Evolutionary conservation across 805 yeast species (phyloP), one percentile per base, ranked within the genome.

Genomic region (Pichia cephalocereana): DNA sequence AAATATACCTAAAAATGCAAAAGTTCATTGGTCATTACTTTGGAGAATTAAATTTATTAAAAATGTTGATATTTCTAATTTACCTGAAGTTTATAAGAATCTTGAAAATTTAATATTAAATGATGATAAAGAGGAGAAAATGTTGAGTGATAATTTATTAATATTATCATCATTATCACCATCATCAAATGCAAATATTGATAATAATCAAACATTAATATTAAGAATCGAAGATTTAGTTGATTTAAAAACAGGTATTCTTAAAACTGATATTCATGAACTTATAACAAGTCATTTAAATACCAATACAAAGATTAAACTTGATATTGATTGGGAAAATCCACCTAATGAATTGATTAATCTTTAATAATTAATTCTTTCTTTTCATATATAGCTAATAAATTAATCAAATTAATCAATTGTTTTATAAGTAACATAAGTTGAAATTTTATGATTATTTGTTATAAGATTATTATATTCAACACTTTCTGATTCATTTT

Each of bases 381-480:
- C 14, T 14, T 30, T 30, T 30, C 32, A 30, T 30, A 30, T 30
- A 30, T 30, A 30, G 10, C 10, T 30, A 30, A 4, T 30, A n/a
- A n/a, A n/a, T n/a, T n/a, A n/a, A n/a, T n/a, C 7, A 3, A 30
- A 30, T 30, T 12, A 30, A 30, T 57, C 56, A 31, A 44, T 46
- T 18, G 71, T 51, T 45, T 69, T 73, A 60, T 82, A 82, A 43
- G 78, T 77, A 3, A 89, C 96, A 44, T 76, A 65, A 0, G 95
- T 81, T 12, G 84, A 87, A 14, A 89, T 80, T 45, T 76, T 74
- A 62, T 86, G 95, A 28, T 76, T 70, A 44, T 71, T 72, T 0
- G 96, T 88, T 28, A 73, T 66, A 59, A 89, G 85, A 19, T 80
- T 71, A 47, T 82, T 73, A 55, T 90, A 80, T 55, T 76, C 74